phyloP scores from a whole-genome alignment of 2,329 filamentous ascomycete species.

The Calonectria honghensis region DNA sequence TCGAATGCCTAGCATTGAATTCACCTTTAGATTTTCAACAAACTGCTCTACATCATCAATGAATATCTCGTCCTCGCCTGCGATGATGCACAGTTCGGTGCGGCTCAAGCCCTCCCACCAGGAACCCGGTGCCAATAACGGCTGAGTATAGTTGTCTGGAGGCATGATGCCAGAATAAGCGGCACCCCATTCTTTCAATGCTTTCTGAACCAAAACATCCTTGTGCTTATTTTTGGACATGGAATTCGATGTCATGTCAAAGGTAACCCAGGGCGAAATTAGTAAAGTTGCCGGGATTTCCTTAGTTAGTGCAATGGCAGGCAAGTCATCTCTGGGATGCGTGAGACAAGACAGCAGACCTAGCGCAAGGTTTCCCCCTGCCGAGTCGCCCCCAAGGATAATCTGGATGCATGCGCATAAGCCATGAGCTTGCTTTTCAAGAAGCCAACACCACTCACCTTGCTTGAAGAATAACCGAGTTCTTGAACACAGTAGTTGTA shows the following conservation, averaged over 20 bases:
- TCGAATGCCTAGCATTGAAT: neutral
- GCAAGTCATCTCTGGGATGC: slow-evolving; percentile 7
- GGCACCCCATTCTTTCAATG: neutral
- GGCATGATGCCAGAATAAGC: neutral
- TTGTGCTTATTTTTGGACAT: neutral
- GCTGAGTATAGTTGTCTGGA: neutral
- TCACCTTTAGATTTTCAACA: neutral
- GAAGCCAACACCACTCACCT: neutral
- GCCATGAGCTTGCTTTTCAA: neutral
- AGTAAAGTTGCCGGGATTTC: neutral
- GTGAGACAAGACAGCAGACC: neutral
- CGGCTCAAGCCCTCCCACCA: neutral
- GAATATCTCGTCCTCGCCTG: neutral
- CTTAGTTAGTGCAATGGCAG: neutral
- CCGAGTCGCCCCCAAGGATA: neutral
- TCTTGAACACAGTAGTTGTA: neutral
- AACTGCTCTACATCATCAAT: neutral
- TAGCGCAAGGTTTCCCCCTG: neutral
- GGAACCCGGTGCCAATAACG: neutral
- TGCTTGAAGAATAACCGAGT: neutral
- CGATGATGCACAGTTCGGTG: neutral
- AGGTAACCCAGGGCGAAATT: slow-evolving; percentile 3
- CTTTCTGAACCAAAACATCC: neutral
- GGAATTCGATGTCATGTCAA: neutral
- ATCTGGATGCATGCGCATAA: neutral